Evolutionary conservation across 768 basidiomycete species (phyloP).

Genomic region (Podaxis pistillaris): DNA sequence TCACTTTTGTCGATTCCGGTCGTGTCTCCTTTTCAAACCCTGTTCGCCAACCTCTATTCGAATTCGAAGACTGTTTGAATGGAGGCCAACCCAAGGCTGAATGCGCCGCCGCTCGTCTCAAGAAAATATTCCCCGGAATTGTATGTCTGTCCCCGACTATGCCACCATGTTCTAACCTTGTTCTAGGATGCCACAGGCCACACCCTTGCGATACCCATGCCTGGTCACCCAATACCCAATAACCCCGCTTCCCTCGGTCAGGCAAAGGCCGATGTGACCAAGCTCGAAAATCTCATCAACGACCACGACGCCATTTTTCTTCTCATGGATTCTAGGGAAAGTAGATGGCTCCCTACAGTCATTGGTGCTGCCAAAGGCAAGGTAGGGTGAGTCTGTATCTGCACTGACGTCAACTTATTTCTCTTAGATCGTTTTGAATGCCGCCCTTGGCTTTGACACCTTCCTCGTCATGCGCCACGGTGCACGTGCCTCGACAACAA

Average conservation of each 20-base stretch:
- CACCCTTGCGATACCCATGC: constrained; percentile 89
- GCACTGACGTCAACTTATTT: not conserved
- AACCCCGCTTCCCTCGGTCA: constrained; percentile 48
- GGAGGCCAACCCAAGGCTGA: constrained; percentile 95
- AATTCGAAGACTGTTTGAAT: constrained; percentile 88
- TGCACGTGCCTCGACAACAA: constrained; percentile 43
- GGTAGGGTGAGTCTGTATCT: constrained; percentile 35
- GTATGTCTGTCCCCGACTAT: constrained; percentile 45
- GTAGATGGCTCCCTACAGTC: constrained; percentile 93
- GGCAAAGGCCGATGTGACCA: constrained; percentile 62
- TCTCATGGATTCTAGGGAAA: constrained; percentile 98
- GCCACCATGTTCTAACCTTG: not conserved
- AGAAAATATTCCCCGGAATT: constrained; percentile 90
- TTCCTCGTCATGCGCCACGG: constrained; percentile 98
- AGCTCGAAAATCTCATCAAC: constrained; percentile 76
- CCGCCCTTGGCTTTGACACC: constrained; percentile 93
- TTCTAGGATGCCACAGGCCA: constrained; percentile 78
- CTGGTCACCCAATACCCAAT: constrained; percentile 85
- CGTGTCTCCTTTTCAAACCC: constrained; percentile 97
- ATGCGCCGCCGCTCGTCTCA: constrained; percentile 81
- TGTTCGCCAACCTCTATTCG: constrained; percentile 94
- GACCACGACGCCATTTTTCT: constrained; percentile 89
- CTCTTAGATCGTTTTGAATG: constrained; percentile 83
- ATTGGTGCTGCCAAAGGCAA: constrained; percentile 83
- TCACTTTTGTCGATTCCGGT: constrained; percentile 90